phyloP scores from a whole-genome alignment of 768 basidiomycete genomes.

The Boletus tomentosulus region DNA sequence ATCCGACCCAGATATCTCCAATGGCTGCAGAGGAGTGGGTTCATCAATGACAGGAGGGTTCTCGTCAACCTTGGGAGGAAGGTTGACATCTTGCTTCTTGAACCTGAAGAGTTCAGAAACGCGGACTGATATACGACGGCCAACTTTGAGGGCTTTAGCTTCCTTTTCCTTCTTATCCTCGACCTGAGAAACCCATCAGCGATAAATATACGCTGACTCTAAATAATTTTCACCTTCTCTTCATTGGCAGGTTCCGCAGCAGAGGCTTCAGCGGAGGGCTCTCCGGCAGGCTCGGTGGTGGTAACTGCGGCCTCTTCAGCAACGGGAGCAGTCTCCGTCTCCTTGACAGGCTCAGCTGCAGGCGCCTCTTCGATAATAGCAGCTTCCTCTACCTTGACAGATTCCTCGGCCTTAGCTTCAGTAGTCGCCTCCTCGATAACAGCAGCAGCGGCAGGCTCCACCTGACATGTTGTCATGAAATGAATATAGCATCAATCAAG shows the following conservation, averaged over 20 bases:
- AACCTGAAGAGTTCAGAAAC: conserved; percentile 81
- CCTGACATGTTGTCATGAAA: conserved; percentile 14
- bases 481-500: background rate
- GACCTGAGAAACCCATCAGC: conserved; percentile 22
- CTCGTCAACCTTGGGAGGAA: conserved; percentile 83
- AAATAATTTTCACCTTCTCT: conserved; percentile 45
- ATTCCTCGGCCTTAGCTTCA: conserved; percentile 29
- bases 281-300: conserved; percentile 20
- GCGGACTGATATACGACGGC: conserved; percentile 80
- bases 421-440: conserved; percentile 34
- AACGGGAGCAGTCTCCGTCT: conserved; percentile 45
- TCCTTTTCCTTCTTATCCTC: conserved; percentile 51
- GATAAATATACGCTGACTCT: background rate
- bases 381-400: conserved; percentile 43
- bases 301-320: conserved; percentile 26
- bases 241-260: conserved; percentile 46
- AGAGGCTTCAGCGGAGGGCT: conserved; percentile 33
- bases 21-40: conserved; percentile 74
- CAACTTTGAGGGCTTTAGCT: conserved; percentile 56
- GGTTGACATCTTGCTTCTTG: conserved; percentile 56
- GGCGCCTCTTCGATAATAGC: conserved; percentile 27
- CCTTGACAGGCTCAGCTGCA: conserved; percentile 60
- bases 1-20: conserved; percentile 72
- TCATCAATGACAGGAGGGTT: conserved; percentile 86
- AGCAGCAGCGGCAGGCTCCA: conserved; percentile 29